Base-by-base conservation (phyloP, 805 yeast species). In the Kodamaea restingae region DNA sequence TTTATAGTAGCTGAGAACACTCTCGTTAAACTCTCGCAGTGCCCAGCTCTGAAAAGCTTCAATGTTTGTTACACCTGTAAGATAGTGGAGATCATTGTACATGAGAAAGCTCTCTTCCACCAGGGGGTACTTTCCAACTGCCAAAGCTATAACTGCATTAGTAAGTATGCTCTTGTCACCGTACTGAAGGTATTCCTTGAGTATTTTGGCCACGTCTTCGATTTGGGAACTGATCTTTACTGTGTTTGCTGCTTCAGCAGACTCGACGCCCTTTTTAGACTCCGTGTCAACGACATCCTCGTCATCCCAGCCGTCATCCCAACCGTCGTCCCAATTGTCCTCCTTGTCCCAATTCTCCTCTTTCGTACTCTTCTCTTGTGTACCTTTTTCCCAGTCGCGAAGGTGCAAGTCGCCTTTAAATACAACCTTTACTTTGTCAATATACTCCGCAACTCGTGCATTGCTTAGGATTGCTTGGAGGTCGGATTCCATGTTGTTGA, bases 361-460 rank as follows among this genome's bases (percentile, higher is more conserved):
- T 4, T 43, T 47, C 9, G 5, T 20, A 22, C 10, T 10, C 5
- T 25, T 25, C 7, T 20, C 8, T 20, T 20, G 7, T 6, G 22
- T 8, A 8, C 22, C 22, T 5, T 37, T 36, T 12, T 29, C 26
- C 42, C 42, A 39, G 20, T 36, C 37, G 7, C n/a, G 15, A 4
- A 24, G 11, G 26, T 34, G 38, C 18, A 38, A 45, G 4, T 18
- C 17, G 3, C 18, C 11, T 15, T 31, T 15, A 7, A 38, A 37
- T 12, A 21, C 39, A 6, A 37, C 30, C 27, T 67, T 49, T 14
- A 67, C 51, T 35, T 47, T 46, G 29, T 61, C 54, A 26, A 67
- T 58, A 43, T 56, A 65, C 30, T 55, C 58, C 32, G 63, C 65
- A 10, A 55, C 42, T 2, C 58, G 39, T 65, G 67, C 65, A 34